Conservation (phyloP, 352 stramenopile genomes). For the Phytopythium sindhum region DNA sequence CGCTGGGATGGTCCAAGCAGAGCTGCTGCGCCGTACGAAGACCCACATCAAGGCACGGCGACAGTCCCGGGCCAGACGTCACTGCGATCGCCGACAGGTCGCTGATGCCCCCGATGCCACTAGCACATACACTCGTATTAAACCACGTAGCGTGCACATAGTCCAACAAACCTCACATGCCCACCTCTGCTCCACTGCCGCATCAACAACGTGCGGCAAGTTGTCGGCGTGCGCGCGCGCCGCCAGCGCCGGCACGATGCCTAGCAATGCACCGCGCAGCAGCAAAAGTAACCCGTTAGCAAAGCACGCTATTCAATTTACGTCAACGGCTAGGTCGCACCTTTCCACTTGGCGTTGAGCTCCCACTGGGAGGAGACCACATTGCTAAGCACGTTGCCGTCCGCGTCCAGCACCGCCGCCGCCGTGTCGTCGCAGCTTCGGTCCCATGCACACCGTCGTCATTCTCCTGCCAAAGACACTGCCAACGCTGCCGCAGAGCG, state of each 20-base stretch:
- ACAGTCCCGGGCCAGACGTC: constrained; percentile 95
- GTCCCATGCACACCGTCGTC: neutral
- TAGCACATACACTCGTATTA: constrained; percentile 10
- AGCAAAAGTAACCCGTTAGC: neutral
- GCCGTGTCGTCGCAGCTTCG: constrained; percentile 93
- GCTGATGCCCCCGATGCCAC: constrained; percentile 52
- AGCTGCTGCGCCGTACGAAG: constrained; percentile 80
- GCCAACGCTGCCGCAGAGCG: neutral
- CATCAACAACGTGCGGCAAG: constrained; percentile 92
- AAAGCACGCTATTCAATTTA: too few relatives aligned
- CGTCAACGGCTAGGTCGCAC: constrained; percentile 11
- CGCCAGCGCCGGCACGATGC: constrained; percentile 95
- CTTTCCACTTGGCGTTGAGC: constrained; percentile 83
- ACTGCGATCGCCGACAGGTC: constrained; percentile 95
- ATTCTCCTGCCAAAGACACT: neutral
- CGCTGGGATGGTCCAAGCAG: constrained; percentile 70
- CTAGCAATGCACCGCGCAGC: constrained; percentile 22
- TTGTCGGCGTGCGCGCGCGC: constrained; percentile 93
- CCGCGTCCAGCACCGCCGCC: constrained; percentile 86
- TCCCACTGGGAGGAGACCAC: constrained; percentile 93
- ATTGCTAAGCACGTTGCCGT: constrained; percentile 91
- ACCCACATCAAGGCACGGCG: constrained; percentile 96
- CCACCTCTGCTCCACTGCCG: constrained; percentile 87
- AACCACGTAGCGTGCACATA: neutral
- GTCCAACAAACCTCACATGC: neutral